Evolutionary conservation across 1,284 basidiomycete genomes (phyloP).

Genomic region (Ceratobasidium sp.): DNA sequence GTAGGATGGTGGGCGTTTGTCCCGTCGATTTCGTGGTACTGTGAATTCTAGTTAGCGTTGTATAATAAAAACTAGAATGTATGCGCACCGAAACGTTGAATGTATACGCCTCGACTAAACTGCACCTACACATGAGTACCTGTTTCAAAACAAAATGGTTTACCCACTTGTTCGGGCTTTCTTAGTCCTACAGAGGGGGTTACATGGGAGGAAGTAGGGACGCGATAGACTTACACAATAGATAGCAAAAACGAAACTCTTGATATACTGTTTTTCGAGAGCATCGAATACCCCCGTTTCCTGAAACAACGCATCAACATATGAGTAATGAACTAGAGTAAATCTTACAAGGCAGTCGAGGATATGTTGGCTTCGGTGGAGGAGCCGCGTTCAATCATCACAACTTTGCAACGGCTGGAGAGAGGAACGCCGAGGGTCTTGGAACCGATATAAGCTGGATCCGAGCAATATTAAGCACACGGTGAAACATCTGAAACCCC

Average conservation of each 20-base stretch:
- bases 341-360: constrained; percentile 50
- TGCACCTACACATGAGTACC: neutral
- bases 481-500: neutral
- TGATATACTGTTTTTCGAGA: constrained; percentile 47
- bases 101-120: constrained; percentile 47
- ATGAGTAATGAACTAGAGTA: neutral
- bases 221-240: constrained; percentile 46
- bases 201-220: neutral
- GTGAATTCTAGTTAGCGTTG: neutral
- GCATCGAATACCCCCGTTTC: constrained; percentile 47
- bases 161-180: constrained; percentile 45
- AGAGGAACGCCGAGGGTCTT: too few species aligned
- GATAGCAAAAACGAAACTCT: constrained; percentile 50
- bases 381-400: constrained; percentile 46
- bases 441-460: constrained; percentile 10
- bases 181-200: constrained; percentile 36
- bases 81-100: constrained; percentile 46
- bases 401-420: constrained; percentile 46
- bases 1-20: constrained; percentile 37
- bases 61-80: neutral
- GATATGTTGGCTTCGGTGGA: constrained; percentile 49
- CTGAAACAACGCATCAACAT: too few species aligned
- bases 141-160: neutral
- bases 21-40: constrained; percentile 44
- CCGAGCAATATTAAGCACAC: neutral